Evolutionary conservation across 345 rosid species (phyloP).

Genomic region (Syzygium aromaticum): DNA sequence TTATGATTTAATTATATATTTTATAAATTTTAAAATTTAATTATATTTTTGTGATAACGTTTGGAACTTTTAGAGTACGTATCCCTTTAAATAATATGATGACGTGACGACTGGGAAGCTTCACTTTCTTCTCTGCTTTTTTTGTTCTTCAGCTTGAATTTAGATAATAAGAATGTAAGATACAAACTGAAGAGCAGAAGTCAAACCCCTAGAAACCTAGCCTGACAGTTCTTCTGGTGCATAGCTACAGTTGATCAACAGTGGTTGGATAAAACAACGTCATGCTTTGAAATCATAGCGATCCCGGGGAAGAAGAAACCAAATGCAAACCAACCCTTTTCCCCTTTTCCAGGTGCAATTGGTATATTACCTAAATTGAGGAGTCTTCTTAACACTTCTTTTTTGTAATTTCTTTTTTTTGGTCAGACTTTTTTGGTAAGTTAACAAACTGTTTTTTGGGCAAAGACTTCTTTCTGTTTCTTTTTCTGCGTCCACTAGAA

Average conservation of each 20-base stretch:
- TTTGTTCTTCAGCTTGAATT: background rate
- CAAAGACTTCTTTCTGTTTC: background rate
- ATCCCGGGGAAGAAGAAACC: background rate
- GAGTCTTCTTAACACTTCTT: background rate
- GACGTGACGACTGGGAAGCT: background rate
- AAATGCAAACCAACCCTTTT: background rate
- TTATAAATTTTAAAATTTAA: no score
- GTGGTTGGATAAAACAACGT: background rate
- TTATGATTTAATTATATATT: no score
- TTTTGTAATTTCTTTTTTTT: background rate
- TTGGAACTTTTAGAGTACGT: no score
- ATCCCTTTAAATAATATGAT: no score
- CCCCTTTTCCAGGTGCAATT: background rate
- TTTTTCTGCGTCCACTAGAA: background rate
- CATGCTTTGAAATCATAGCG: background rate
- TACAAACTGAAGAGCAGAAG: background rate
- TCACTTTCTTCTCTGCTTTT: no score
- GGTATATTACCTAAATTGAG: background rate
- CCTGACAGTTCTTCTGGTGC: background rate
- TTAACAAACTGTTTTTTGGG: background rate
- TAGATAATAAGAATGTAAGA: background rate
- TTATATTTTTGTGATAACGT: no score
- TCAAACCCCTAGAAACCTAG: background rate
- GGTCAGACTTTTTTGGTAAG: no score
- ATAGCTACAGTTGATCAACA: background rate